Percentiles rank a stretch among this genome's conserved stretches.
These are phyloP conservation scores for Backusella australiensis DNA, from an alignment of 192 early-diverging fungal genomes.

Conservation along the genomic window DNA sequence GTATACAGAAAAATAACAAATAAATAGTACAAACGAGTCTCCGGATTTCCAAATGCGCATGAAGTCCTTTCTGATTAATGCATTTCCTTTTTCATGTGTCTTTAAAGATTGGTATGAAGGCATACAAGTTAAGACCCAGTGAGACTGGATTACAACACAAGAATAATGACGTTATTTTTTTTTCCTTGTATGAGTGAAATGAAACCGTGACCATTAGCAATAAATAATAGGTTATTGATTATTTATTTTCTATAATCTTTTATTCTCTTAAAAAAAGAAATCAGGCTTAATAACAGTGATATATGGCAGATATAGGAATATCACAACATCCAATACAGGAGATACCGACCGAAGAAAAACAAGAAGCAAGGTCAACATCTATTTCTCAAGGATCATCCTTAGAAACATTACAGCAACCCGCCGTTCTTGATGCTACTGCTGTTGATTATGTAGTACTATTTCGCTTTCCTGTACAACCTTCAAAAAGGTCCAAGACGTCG, in stretches of 20 bases:
- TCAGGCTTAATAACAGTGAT: neutral
- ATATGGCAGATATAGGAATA: neutral
- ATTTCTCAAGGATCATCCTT: neutral
- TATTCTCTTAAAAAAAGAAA: neutral
- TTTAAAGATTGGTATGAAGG: neutral
- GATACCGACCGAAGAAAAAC: neutral
- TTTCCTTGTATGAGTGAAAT: neutral
- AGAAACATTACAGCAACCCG: neutral
- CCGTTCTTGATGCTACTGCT: neutral
- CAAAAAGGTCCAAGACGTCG: neutral
- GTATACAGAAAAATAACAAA: neutral
- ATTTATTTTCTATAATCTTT: neutral
- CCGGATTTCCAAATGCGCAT: neutral
- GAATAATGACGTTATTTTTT: neutral
- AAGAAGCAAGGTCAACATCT: neutral
- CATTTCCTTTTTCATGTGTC: neutral
- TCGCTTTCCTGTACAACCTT: neutral
- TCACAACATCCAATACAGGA: neutral
- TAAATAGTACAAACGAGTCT: neutral
- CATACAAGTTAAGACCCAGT: neutral
- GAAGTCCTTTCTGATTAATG: neutral
- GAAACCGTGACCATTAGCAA: neutral
- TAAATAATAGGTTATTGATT: neutral
- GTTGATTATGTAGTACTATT: conserved; percentile 16
- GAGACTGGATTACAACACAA: neutral